Base-by-base conservation (phyloP, 139 green algal species). In the Gonium pectorale region DNA sequence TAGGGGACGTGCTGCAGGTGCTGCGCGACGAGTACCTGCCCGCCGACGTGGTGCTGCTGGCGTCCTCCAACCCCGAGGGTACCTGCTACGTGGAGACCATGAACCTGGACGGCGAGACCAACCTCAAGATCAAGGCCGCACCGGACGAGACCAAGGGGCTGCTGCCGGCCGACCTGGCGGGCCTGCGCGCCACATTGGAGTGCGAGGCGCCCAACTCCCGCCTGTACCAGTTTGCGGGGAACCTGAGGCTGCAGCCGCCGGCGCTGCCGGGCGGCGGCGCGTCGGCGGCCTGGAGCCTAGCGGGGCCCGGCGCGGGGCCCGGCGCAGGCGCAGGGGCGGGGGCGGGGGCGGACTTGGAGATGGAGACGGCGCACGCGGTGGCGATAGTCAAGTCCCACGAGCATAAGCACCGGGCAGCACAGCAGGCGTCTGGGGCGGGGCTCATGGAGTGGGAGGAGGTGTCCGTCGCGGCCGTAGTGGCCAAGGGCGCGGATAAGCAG, bases 81-180 rank as follows among this genome's bases (percentile, higher is more conserved):
- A 88, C 90, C 26, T 96, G 92, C 86, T 96, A 94, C 88, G 90
- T 95, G 46, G 91, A 94, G 86, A 97, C 95, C 41, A 95, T 93
- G 78, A 97, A 98, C 79, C 91, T 98, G 69, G 95, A 98, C 59
- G 95, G 92, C 13, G 95, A 98, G 84, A 96, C 93, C 44, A 98
- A 98, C 88, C 89, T 98, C 7, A 98, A 98, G 81, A 94, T 97
- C 77, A 92, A 94, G 46, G 86, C 87, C 22, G 85, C 88, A 26
- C 62, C 92, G 15, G 89, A 93, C 24, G 62, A 92, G 66, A 92
- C 87, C 31, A 80, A 88, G 29, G 85, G 74, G 17, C 67, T 94
- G 59, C 13, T 56, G 11, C 86, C 88, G 37, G 82, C 90, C 37
- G 75, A 69, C 27, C 43, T 94, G 7, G 80, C 6, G 24, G 3